Base-by-base conservation (phyloP, 352 stramenopile species). In the Pythium phragmiticola region DNA sequence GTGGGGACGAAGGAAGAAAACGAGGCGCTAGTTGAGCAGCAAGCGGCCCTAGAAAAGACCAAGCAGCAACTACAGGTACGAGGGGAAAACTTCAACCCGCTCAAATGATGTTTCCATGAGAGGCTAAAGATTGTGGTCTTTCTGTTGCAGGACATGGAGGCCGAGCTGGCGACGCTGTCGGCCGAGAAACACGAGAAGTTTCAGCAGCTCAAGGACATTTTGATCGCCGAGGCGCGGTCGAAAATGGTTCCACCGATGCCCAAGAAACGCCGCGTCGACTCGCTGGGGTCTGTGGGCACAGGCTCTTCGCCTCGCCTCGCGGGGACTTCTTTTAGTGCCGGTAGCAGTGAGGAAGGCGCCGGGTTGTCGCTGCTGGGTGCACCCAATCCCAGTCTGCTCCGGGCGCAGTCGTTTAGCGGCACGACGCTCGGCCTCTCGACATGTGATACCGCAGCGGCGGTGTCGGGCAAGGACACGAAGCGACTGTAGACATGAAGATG, bases 161-260 rank as follows among this genome's bases (percentile, higher is more conserved):
- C 63, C 23, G 76, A 76, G 57, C 57, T 91, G n/a, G 42, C 75
- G 48, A 57, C 48, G 14, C 66, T 92, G 8, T 84, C 79, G 36
- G 72, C 86, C n/a, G 69, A 88, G 48, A 92, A 92, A 47, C 80
- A 90, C 68, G 72, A 57, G 34, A 89, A 89, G 59, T 92, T 92
- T 46, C 70, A 86, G 47, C 69, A 87, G 57, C 73, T 92, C 0
- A 92, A 92, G 55, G 77, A 84, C 34, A 81, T 92, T 47, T 68
- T 92, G 53, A 75, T 90, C 37, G 68, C 81, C 30, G 83, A 92
- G 66, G 79, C 83, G 21, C 70, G 68, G 14, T 80, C 76, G 21
- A 89, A 90, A 68, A 57, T 57, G 36, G 17, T 39, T 37, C 46
- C 58, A 8, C 62, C 65, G 16, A 47, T 60, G n/a, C 47, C 56